Conservation (phyloP, 2,329 filamentous ascomycete genomes). For the Fusarium nisikadoi region DNA sequence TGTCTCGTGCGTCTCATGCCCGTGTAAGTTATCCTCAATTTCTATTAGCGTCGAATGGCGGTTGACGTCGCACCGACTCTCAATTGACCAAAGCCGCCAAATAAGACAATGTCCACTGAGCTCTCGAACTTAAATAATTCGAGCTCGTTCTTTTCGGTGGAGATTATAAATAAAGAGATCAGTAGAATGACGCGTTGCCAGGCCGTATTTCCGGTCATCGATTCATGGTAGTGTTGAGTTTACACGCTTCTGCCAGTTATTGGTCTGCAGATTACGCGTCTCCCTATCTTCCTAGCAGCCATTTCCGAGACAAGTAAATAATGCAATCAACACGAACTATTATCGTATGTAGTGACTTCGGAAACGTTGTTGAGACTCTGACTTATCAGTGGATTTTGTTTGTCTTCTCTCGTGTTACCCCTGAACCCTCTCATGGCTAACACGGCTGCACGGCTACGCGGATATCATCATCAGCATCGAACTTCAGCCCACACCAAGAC, state of each 20-base stretch:
- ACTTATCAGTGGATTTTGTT: conserved; percentile 1
- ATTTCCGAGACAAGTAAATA: conserved; percentile 10
- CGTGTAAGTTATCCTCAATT: neutral
- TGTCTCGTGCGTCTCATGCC: conserved; percentile 1
- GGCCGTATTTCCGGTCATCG: conserved; percentile 12
- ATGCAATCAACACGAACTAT: neutral
- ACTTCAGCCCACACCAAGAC: conserved; percentile 11
- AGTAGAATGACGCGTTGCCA: conserved; percentile 14
- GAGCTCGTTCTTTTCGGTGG: neutral
- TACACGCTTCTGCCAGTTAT: conserved; percentile 2
- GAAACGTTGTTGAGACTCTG: neutral
- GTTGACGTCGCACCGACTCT: neutral
- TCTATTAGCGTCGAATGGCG: conserved; percentile 10
- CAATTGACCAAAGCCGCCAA: neutral
- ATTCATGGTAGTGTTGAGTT: conserved; percentile 9
- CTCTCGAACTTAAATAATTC: neutral
- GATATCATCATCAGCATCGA: conserved; percentile 14
- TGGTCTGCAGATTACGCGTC: conserved; percentile 22
- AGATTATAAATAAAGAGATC: neutral
- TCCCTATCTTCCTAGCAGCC: conserved; percentile 13
- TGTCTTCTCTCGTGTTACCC: conserved; percentile 17
- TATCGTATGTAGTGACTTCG: neutral
- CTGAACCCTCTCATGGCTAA: conserved; percentile 6
- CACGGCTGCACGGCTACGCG: conserved; percentile 4
- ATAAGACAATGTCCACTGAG: neutral